A percentile compares a stretch with the other conserved stretches of the same genome.
phyloP scores from a whole-genome alignment of 1,284 basidiomycete species.

The Melanopsichium pennsylvanicum region DNA sequence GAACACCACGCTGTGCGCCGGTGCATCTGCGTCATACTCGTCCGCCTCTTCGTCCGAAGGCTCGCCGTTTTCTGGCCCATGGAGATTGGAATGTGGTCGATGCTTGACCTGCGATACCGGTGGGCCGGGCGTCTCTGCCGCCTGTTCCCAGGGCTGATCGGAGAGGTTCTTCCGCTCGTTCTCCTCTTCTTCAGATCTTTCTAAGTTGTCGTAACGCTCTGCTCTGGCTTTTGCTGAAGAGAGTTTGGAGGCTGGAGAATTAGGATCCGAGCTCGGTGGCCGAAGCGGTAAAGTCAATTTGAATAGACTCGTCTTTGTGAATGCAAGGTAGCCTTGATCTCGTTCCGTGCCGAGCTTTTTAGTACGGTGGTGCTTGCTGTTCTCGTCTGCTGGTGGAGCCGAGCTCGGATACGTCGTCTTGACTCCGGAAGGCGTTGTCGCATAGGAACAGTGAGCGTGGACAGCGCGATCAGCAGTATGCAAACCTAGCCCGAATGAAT shows the following conservation, averaged over 20 bases:
- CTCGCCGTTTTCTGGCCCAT: constrained; percentile 46
- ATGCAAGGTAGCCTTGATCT: constrained; percentile 54
- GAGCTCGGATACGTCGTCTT: constrained; percentile 50
- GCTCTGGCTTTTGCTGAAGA: constrained; percentile 26
- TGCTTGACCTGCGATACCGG: constrained; percentile 42
- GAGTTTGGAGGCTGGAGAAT: constrained; percentile 30
- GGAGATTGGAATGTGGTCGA: constrained; percentile 27
- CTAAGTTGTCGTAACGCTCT: constrained; percentile 4
- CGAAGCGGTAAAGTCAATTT: constrained; percentile 49
- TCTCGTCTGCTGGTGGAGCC: constrained; percentile 26
- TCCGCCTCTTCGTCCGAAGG: constrained; percentile 41
- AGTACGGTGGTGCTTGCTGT: constrained; percentile 25
- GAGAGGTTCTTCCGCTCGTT: constrained; percentile 21
- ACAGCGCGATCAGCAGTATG: no score
- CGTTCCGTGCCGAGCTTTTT: constrained; percentile 15
- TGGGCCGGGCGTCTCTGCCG: constrained; percentile 34
- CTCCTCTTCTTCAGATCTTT: constrained; percentile 5
- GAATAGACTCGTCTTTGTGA: constrained; percentile 59
- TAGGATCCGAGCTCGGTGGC: constrained; percentile 32
- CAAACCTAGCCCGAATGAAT: no score
- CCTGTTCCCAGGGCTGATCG: constrained; percentile 33
- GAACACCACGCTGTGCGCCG: constrained; percentile 55
- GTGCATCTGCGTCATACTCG: constrained; percentile 55
- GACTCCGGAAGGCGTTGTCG: constrained; percentile 38
- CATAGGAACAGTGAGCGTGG: no score